A percentile compares a stretch with the other conserved stretches of the same genome.
Conservation (phyloP, 139 green algal genomes). For the Chlamydomonas schloesseri region DNA sequence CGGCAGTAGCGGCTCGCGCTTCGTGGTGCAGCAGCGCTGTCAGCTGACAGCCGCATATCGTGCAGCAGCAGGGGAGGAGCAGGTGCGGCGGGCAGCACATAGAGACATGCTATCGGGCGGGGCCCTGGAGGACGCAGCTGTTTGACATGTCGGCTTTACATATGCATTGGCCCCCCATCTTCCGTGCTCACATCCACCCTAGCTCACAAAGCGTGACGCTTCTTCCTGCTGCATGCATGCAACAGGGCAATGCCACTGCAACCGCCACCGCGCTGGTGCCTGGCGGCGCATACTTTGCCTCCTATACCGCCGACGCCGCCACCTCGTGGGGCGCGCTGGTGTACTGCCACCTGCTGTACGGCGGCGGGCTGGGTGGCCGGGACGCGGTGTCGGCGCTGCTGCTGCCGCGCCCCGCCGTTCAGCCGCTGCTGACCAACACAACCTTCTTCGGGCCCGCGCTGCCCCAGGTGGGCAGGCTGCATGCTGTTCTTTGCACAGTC, state of each 20-base stretch:
- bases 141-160: too few species aligned
- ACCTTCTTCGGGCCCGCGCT: conserved; percentile 5
- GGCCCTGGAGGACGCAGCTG: too few species aligned
- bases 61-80: background rate
- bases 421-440: conserved; percentile 11
- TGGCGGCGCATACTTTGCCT: background rate
- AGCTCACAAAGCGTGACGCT: too few species aligned
- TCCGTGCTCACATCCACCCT: too few species aligned
- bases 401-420: background rate
- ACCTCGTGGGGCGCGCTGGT: conserved; percentile 9
- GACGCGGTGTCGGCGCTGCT: conserved; percentile 5
- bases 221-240: too few species aligned
- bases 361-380: background rate
- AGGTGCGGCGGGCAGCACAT: background rate
- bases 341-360: conserved; percentile 23
- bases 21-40: background rate
- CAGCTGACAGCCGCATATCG: background rate
- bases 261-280: background rate
- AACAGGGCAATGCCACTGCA: too few species aligned
- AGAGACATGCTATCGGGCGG: too few species aligned
- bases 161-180: too few species aligned
- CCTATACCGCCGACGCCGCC: background rate
- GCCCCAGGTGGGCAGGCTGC: background rate
- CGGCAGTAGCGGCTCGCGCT: too few species aligned
- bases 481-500: too few species aligned